Percentiles rank a stretch among this genome's conserved stretches.
These are phyloP conservation scores for Aspergillus luchuensis DNA, from an alignment of 2,329 filamentous ascomycete species.

Conservation along the genomic window DNA sequence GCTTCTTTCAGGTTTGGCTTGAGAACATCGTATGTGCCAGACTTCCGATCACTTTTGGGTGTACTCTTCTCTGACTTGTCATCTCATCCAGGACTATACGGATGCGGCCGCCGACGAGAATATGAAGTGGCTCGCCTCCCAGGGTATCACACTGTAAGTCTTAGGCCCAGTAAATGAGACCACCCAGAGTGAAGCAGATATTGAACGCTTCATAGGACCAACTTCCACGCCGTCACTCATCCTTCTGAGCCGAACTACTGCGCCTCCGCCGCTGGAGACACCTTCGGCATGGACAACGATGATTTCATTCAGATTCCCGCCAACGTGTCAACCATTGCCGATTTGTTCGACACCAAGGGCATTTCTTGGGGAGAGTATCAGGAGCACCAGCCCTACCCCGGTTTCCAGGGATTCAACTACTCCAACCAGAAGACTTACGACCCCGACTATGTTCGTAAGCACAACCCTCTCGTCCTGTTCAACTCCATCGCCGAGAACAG, in stretches of 20 bases:
- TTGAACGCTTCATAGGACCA: constrained; percentile 34
- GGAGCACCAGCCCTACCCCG: constrained; percentile 75
- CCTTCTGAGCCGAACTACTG: constrained; percentile 77
- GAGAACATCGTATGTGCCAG: constrained; percentile 66
- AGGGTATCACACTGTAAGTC: constrained; percentile 60
- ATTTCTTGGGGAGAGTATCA: constrained; percentile 75
- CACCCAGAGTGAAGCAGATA: neutral
- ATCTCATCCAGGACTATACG: constrained; percentile 56
- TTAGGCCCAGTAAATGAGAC: neutral
- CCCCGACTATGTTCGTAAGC: constrained; percentile 82
- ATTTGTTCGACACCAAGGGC: constrained; percentile 65
- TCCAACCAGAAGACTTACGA: constrained; percentile 59
- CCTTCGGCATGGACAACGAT: constrained; percentile 72
- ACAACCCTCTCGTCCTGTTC: constrained; percentile 69
- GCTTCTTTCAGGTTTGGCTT: constrained; percentile 72
- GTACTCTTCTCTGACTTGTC: constrained; percentile 46
- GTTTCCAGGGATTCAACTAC: constrained; percentile 67
- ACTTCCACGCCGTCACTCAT: constrained; percentile 67
- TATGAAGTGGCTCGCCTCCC: constrained; percentile 32
- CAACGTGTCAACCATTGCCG: constrained; percentile 68
- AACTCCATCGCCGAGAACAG: constrained; percentile 63
- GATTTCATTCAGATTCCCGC: constrained; percentile 59
- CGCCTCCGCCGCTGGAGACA: constrained; percentile 67
- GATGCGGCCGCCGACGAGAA: constrained; percentile 62
- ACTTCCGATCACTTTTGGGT: constrained; percentile 15